Evolutionary conservation across 306 rosid species (phyloP).

Genomic region (Lupinus albus): DNA sequence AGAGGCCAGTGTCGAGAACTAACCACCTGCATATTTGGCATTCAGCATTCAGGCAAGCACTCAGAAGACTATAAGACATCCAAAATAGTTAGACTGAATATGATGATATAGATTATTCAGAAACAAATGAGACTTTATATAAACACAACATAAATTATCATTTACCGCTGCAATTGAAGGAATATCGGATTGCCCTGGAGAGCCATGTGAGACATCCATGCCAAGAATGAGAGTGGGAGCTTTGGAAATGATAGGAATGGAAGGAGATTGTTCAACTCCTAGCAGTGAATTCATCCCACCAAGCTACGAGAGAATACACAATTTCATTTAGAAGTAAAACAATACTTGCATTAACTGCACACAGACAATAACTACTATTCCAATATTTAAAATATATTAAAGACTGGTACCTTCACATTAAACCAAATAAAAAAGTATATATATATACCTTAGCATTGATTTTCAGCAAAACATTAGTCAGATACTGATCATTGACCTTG

Average conservation of each 20-base stretch:
- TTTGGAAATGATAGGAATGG: slow-evolving; percentile 78
- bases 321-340: not conserved
- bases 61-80: not conserved
- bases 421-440: no score
- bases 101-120: not conserved
- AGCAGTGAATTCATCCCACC: slow-evolving; percentile 87
- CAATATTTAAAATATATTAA: no score
- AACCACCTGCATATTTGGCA: slow-evolving; percentile 61
- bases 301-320: slow-evolving; percentile 56
- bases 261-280: slow-evolving; percentile 62
- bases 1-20: slow-evolving; percentile 92
- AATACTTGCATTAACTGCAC: not conserved
- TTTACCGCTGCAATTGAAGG: slow-evolving; percentile 94
- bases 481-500: no score
- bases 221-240: slow-evolving; percentile 83
- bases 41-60: not conserved
- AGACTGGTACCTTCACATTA: not conserved
- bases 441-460: no score
- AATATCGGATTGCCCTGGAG: slow-evolving; percentile 85
- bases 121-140: not conserved
- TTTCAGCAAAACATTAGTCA: no score
- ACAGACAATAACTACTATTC: not conserved
- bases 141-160: not conserved
- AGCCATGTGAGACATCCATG: slow-evolving; percentile 97
- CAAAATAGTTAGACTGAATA: not conserved